Conservation (phyloP, 352 stramenopile genomes). For the Pythium dissimile region DNA sequence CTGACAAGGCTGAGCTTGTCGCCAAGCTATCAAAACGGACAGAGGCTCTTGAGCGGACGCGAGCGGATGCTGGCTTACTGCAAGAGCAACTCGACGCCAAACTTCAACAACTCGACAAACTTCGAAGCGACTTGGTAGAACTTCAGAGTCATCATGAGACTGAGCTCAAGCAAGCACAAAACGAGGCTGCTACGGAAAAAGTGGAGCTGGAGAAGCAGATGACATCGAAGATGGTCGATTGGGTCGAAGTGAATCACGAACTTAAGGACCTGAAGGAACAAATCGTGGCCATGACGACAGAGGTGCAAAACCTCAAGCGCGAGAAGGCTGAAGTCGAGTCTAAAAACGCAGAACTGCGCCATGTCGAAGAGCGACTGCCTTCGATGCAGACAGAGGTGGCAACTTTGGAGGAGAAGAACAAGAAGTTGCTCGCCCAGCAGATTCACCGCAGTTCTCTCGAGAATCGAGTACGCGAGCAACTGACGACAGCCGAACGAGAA, state of each 20-base stretch:
- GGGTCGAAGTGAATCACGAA: conserved; percentile 11
- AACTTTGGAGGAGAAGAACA: background rate
- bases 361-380: background rate
- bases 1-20: conserved; percentile 20
- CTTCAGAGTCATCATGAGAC: conserved; percentile 18
- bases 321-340: background rate
- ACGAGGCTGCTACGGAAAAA: conserved; percentile 5
- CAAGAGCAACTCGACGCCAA: conserved; percentile 3
- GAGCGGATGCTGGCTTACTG: background rate
- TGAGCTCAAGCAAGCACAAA: conserved; percentile 1
- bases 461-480: background rate
- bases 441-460: background rate
- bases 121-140: conserved; percentile 26
- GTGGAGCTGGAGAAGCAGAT: conserved; percentile 18
- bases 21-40: background rate
- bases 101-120: conserved; percentile 9
- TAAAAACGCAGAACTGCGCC: background rate
- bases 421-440: background rate
- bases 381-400: background rate
- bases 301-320: background rate
- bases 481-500: background rate
- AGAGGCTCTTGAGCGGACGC: background rate
- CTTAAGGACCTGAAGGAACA: conserved; percentile 11
- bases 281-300: background rate
- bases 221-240: conserved; percentile 15